Evolutionary conservation across 1,284 basidiomycete genomes (phyloP), one percentile per base, ranked within the genome.

Genomic region (Chalciporus sp.): DNA sequence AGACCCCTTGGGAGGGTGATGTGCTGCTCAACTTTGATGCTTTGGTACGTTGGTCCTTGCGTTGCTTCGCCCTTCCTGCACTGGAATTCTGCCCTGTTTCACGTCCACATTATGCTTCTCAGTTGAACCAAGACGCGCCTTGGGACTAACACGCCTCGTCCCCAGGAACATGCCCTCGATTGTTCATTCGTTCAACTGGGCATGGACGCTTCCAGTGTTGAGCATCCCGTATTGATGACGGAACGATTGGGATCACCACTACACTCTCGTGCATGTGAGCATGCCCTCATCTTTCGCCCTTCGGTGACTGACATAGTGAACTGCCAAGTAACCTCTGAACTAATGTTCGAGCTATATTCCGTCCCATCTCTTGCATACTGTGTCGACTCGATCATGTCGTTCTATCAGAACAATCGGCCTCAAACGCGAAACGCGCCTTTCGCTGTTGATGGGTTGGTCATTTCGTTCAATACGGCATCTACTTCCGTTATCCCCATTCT

Each of bases 311-410:
- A 42, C 45, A 57, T 8, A 4, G 9, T 3, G 17, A n/a, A 11
- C 2, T 19, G 23, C 23, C 23, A 47, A 67, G 65, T 97, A 56
- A 97, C 95, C 26, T 95, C 95, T 1, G 97, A 99, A 69, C 84
- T 99, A 23, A 84, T 99, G 71, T 99, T 99, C 68, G 97, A 99
- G 75, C 84, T 88, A 45, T 99, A 99, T 70, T 82, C 82, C 16
- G 93, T 90, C 1, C 95, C 95, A 0, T 87, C 88, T 3, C 79
- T 98, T 43, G 81, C 90, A 14, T 99, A 93, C 71, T 94, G 93
- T 54, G 76, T 98, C 58, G 97, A 99, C 68, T 89, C 91, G 7
- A 39, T 96, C 53, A 96, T 98, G 82, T 94, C 95, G 1, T 95
- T 97, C 65, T 94, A 90, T 65, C 80, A 88, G 62, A 90, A 91